These are phyloP conservation scores for Inga laurina DNA, from an alignment of 306 rosid genomes.

Conservation along the genomic window DNA sequence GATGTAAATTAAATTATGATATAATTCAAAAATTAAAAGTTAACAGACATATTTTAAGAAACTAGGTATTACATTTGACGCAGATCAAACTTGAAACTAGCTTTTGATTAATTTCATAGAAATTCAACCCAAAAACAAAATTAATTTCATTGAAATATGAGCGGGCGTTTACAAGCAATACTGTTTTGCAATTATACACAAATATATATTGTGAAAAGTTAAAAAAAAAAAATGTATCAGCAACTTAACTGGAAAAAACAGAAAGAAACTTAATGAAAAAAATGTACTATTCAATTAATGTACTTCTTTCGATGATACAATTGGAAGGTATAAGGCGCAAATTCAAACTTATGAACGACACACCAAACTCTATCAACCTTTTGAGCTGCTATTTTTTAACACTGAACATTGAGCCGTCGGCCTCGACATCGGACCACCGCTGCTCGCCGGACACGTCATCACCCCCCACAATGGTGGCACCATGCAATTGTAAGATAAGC, in stretches of 20 bases:
- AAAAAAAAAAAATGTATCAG: background rate
- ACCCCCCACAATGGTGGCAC: conserved; percentile 40
- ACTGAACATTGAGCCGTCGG: conserved; percentile 61
- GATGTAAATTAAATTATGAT: too few species aligned
- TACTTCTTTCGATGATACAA: background rate
- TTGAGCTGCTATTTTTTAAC: conserved; percentile 30
- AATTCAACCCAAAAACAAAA: too few species aligned
- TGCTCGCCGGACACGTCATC: conserved; percentile 56
- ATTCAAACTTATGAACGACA: background rate
- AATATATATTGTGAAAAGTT: background rate
- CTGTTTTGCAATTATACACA: background rate
- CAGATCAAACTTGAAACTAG: too few species aligned
- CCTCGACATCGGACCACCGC: conserved; percentile 52
- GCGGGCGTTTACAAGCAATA: background rate
- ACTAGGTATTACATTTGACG: too few species aligned
- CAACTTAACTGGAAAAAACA: background rate
- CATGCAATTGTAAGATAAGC: conserved; percentile 76
- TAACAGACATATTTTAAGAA: too few species aligned
- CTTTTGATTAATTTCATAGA: background rate
- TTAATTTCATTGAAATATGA: background rate
- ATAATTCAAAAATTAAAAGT: too few species aligned
- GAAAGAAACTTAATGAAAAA: background rate
- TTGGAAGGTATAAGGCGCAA: background rate
- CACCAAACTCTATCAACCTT: background rate
- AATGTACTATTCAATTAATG: background rate